Evolutionary conservation across 345 rosid genomes (phyloP).

Genomic region (Luvunga scandens): DNA sequence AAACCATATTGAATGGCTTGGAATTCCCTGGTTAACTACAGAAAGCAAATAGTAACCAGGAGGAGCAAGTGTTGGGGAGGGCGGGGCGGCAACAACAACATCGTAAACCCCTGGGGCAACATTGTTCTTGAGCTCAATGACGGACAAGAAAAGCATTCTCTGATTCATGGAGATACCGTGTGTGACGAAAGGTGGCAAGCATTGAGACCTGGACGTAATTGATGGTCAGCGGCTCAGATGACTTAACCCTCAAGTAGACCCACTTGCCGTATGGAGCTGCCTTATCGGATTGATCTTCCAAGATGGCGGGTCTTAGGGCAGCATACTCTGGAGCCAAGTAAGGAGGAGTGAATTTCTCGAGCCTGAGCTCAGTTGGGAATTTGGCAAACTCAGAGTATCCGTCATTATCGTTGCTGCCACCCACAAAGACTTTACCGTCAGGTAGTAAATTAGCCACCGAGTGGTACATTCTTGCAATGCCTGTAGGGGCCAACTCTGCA

Average conservation of each 20-base stretch:
- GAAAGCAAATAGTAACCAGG: slow-evolving; percentile 57
- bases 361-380: slow-evolving; percentile 68
- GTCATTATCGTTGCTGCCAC: slow-evolving; percentile 70
- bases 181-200: slow-evolving; percentile 65
- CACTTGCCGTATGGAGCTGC: slow-evolving; percentile 25
- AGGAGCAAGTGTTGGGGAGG: slow-evolving; percentile 47
- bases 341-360: slow-evolving; percentile 75
- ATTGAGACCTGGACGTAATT: slow-evolving; percentile 32
- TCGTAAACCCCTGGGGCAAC: slow-evolving; percentile 2
- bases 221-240: background rate
- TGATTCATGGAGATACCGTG: slow-evolving; percentile 75
- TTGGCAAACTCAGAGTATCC: slow-evolving; percentile 52
- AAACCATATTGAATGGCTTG: slow-evolving; percentile 52
- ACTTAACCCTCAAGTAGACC: slow-evolving; percentile 23
- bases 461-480: slow-evolving; percentile 75
- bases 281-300: background rate
- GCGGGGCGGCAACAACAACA: slow-evolving; percentile 35
- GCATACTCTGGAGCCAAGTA: slow-evolving; percentile 46
- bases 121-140: slow-evolving; percentile 9
- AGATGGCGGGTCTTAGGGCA: slow-evolving; percentile 30
- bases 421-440: slow-evolving; percentile 56
- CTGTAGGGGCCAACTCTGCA: slow-evolving; percentile 28
- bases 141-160: slow-evolving; percentile 44
- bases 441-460: slow-evolving; percentile 50
- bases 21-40: slow-evolving; percentile 49